Percentiles rank a stretch among this genome's conserved stretches.
Evolutionary conservation across 257 asterid species (phyloP).

Genomic region (Lycium ferocissimum): DNA sequence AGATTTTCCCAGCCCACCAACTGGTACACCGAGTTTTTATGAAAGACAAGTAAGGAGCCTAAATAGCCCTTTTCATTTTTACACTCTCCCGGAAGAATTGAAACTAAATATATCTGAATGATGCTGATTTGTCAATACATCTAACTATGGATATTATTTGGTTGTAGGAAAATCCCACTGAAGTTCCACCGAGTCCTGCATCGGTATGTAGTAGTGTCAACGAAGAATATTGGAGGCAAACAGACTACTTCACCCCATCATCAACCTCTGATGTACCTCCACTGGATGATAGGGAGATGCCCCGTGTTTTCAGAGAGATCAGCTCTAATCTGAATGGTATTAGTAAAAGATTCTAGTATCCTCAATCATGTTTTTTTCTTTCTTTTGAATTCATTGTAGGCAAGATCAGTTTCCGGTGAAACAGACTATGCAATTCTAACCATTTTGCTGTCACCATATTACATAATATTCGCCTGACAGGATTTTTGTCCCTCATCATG

Average conservation of each 20-base stretch:
- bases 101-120: slow-evolving; percentile 5
- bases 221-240: slow-evolving; percentile 76
- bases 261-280: slow-evolving; percentile 64
- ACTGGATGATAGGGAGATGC: slow-evolving; percentile 67
- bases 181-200: slow-evolving; percentile 99
- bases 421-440: neutral
- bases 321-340: slow-evolving; percentile 88
- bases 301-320: slow-evolving; percentile 78
- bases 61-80: neutral
- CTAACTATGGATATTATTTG: slow-evolving; percentile 8
- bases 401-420: neutral
- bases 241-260: slow-evolving; percentile 70
- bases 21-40: slow-evolving; percentile 49
- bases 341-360: slow-evolving; percentile 20
- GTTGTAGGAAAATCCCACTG: slow-evolving; percentile 84
- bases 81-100: slow-evolving; percentile 16
- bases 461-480: neutral
- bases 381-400: neutral
- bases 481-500: neutral
- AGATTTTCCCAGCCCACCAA: slow-evolving; percentile 63
- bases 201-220: slow-evolving; percentile 84
- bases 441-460: neutral
- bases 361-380: neutral
- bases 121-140: slow-evolving; percentile 8
- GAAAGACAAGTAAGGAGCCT: slow-evolving; percentile 71